Evolutionary conservation across 371 early-diverging fungal species (phyloP).

Genomic region (Haplosporangium sp.): DNA sequence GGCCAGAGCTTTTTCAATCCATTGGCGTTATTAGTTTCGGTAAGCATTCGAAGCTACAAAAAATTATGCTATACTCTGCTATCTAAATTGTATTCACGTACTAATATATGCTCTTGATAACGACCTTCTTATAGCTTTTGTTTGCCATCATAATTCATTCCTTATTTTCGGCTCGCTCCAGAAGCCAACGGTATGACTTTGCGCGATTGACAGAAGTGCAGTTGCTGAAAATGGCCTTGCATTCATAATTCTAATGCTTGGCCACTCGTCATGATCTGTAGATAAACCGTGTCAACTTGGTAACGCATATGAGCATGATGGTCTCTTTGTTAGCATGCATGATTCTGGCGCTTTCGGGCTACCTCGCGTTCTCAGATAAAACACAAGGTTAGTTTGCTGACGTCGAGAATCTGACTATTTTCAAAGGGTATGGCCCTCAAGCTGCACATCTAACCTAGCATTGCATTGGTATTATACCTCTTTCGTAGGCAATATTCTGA

Average conservation of each 20-base stretch:
- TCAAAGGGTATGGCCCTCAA: neutral
- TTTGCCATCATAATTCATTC: slow-evolving; percentile 88
- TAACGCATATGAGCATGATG: slow-evolving; percentile 77
- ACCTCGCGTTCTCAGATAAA: slow-evolving; percentile 77
- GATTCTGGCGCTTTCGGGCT: slow-evolving; percentile 74
- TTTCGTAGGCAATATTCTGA: slow-evolving; percentile 75
- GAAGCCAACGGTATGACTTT: slow-evolving; percentile 65
- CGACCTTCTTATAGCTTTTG: slow-evolving; percentile 68
- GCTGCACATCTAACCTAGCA: no score
- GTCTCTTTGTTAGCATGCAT: slow-evolving; percentile 77
- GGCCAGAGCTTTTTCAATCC: slow-evolving; percentile 76
- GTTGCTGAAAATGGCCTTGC: neutral
- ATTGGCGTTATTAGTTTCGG: slow-evolving; percentile 88
- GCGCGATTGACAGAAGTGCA: neutral
- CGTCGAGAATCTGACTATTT: neutral
- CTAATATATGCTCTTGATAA: neutral
- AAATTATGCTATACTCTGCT: neutral
- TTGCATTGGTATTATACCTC: neutral
- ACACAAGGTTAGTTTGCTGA: slow-evolving; percentile 62
- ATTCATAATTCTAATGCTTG: neutral
- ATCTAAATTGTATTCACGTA: neutral
- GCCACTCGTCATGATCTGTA: slow-evolving; percentile 18
- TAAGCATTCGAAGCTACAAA: slow-evolving; percentile 29
- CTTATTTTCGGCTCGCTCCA: slow-evolving; percentile 81
- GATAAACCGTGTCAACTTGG: slow-evolving; percentile 76